These are phyloP conservation scores for Aspergillus brasiliensis DNA, from an alignment of 2,329 filamentous ascomycete genomes.

Conservation along the genomic window DNA sequence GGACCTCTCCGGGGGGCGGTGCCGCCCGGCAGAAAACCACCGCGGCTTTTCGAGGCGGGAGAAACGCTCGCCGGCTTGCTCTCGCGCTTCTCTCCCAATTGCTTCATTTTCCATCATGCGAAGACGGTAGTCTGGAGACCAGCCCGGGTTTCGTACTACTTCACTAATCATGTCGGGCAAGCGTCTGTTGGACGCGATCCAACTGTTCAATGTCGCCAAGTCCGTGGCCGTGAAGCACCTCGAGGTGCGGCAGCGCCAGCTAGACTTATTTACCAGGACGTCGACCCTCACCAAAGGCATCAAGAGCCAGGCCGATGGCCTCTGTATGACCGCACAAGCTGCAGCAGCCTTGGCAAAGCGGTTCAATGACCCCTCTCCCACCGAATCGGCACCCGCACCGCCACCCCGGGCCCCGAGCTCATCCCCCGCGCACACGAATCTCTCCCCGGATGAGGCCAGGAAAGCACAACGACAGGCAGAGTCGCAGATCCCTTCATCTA, in stretches of 20 bases:
- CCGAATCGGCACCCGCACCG: slow-evolving; percentile 26
- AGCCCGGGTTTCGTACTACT: not conserved
- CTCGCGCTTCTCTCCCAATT: not conserved
- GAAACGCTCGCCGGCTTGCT: not conserved
- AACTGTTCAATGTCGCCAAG: slow-evolving; percentile 69
- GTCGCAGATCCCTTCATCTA: slow-evolving; percentile 54
- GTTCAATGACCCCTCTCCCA: slow-evolving; percentile 51
- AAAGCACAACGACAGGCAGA: slow-evolving; percentile 53
- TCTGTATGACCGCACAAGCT: slow-evolving; percentile 63
- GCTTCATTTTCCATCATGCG: slow-evolving; percentile 21
- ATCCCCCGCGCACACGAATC: slow-evolving; percentile 30
- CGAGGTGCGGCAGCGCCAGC: slow-evolving; percentile 60
- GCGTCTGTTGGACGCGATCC: slow-evolving; percentile 70
- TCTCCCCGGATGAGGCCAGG: slow-evolving; percentile 48
- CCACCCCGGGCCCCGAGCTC: slow-evolving; percentile 26
- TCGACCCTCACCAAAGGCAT: slow-evolving; percentile 66
- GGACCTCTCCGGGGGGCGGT: slow-evolving; percentile 17
- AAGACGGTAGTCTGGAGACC: slow-evolving; percentile 12
- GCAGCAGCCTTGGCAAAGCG: slow-evolving; percentile 61
- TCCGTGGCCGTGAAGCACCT: slow-evolving; percentile 67
- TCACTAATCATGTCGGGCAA: slow-evolving; percentile 54
- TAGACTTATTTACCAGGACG: slow-evolving; percentile 65
- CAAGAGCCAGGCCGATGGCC: slow-evolving; percentile 62
- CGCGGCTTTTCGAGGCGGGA: not conserved
- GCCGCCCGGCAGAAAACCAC: slow-evolving; percentile 14